phyloP scores from a whole-genome alignment of 1,284 basidiomycete genomes.

The Marasmius fiardii region DNA sequence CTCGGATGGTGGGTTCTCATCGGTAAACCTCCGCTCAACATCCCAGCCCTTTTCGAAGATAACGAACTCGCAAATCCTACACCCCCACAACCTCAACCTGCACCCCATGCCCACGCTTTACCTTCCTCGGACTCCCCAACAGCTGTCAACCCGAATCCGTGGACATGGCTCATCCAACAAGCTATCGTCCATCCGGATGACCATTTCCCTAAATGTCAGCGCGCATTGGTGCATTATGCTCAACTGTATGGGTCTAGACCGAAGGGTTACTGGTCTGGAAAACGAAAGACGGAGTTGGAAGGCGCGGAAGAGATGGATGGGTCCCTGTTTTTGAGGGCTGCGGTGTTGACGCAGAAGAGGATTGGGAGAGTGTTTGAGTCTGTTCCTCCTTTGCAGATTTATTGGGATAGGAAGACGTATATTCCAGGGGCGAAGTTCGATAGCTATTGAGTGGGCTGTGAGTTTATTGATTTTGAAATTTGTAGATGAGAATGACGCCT shows the following conservation, averaged over 20 bases:
- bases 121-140: not conserved
- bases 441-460: too few species aligned
- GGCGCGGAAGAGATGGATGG: not conserved
- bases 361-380: not conserved
- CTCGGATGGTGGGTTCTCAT: slow-evolving; percentile 34
- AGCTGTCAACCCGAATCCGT: not conserved
- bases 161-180: not conserved
- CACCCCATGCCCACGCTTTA: not conserved
- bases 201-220: slow-evolving; percentile 2
- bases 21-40: slow-evolving; percentile 33
- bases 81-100: not conserved
- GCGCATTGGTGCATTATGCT: not conserved
- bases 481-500: too few species aligned
- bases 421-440: not conserved
- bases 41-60: slow-evolving; percentile 33
- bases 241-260: not conserved
- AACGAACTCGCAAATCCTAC: slow-evolving; percentile 2
- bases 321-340: not conserved
- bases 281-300: not conserved
- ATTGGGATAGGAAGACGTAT: slow-evolving; percentile 3
- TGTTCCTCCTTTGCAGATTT: slow-evolving; percentile 1
- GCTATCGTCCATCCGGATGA: slow-evolving; percentile 1
- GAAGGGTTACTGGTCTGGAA: not conserved
- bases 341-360: not conserved
- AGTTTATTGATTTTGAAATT: too few species aligned